phyloP scores from a whole-genome alignment of 2,329 filamentous ascomycete species.

The Boeremia exigua region DNA sequence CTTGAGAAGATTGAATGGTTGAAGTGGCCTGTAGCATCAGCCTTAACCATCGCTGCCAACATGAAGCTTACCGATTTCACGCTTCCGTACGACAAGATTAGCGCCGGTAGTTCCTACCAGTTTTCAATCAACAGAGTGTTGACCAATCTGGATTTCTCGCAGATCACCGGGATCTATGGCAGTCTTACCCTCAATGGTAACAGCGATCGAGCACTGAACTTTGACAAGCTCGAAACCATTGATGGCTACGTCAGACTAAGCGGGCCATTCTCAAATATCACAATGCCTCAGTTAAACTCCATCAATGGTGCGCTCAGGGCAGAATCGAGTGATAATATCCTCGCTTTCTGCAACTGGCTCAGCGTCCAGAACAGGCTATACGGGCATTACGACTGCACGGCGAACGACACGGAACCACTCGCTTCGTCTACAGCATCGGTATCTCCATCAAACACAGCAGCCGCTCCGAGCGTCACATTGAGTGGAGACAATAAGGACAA shows the following conservation, averaged over 20 bases:
- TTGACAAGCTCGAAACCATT: constrained; percentile 25
- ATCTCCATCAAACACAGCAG: not conserved
- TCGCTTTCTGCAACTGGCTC: constrained; percentile 21
- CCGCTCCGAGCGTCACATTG: not conserved
- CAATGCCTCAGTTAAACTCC: constrained; percentile 23
- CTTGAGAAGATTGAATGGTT: constrained; percentile 31
- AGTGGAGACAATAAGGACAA: not conserved
- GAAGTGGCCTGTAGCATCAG: constrained; percentile 24
- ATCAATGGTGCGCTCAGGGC: constrained; percentile 26
- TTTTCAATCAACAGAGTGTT: constrained; percentile 21
- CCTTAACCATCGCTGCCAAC: constrained; percentile 27
- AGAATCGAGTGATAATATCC: constrained; percentile 23
- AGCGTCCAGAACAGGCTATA: constrained; percentile 4
- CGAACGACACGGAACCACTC: constrained; percentile 14
- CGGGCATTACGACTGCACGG: constrained; percentile 27
- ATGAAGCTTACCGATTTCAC: constrained; percentile 16
- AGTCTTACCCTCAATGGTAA: constrained; percentile 23
- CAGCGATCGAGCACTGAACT: constrained; percentile 5
- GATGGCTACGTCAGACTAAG: constrained; percentile 25
- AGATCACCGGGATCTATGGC: constrained; percentile 22
- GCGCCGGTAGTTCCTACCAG: constrained; percentile 19
- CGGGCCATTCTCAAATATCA: constrained; percentile 25
- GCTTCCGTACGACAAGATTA: constrained; percentile 24
- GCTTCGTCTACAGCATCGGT: not conserved
- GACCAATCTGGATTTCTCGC: constrained; percentile 13